Base-by-base conservation (phyloP, 371 early-diverging fungal species). In the Vairimorpha ceranae region DNA sequence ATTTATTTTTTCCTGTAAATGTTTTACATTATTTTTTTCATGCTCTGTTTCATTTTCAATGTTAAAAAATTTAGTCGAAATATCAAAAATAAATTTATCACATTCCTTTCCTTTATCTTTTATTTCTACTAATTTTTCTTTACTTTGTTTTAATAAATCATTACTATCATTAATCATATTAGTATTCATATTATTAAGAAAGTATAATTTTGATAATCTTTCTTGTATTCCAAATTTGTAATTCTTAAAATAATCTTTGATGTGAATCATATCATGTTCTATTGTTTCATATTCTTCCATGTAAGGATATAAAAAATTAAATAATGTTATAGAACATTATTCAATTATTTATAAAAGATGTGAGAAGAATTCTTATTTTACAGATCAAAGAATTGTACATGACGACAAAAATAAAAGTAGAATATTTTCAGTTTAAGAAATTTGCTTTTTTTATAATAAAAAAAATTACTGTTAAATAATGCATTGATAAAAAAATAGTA, bases 221-320 rank as follows among this genome's bases (percentile, higher is more conserved):
- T 81, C 81, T 54, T 68, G 79, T 29, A 70, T 75, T 10, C 65
- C 72, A 66, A 81, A 81, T 58, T 81, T 78, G 29, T 72, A 72
- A 61, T 78, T 78, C 25, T 65, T 72, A 52, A 81, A 78, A 48
- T 78, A 74, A 27, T 78, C 79, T 60, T 78, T 81, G n/a, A 68
- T 63, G 52, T 73, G 72, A 36, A 70, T 45, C 56, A 66, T 73
- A 32, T 81, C 81, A 60, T 78, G 74, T 51, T 81, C 81, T 4
- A 78, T 75, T 14, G 80, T 80, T 29, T 66, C 51, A 51, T 67
- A 74, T 2, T 64, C 64, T 10, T 74, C 64, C 65, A 67, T 67
- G n/a, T n/a, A n/a, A n/a, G n/a, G n/a, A n/a, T n/a, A n/a, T n/a
- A n/a, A n/a, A n/a, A n/a, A n/a, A n/a, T n/a, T n/a, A n/a, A n/a